Percentiles rank a stretch among this genome's conserved stretches.
These are phyloP conservation scores for Cladosporium sp. DNA, from an alignment of 2,329 filamentous ascomycete genomes.

Conservation along the genomic window DNA sequence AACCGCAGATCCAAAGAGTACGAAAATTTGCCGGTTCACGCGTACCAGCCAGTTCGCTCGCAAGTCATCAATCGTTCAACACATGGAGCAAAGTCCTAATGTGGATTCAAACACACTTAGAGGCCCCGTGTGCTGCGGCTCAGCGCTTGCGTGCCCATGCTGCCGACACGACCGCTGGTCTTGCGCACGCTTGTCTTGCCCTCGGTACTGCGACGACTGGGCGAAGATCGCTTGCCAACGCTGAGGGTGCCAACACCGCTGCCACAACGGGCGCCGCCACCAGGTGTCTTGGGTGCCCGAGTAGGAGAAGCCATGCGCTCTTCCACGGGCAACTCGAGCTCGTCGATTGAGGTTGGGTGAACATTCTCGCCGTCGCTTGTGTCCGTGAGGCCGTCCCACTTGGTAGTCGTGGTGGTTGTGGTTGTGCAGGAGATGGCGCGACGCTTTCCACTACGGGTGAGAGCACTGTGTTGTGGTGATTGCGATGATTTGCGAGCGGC, in stretches of 20 bases:
- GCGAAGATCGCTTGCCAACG: slow-evolving; percentile 49
- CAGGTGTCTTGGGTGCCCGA: slow-evolving; percentile 45
- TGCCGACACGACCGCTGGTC: slow-evolving; percentile 53
- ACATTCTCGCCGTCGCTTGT: slow-evolving; percentile 50
- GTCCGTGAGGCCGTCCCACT: slow-evolving; percentile 44
- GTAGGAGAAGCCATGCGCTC: slow-evolving; percentile 30
- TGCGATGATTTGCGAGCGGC: slow-evolving; percentile 65
- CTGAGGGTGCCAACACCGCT: slow-evolving; percentile 47
- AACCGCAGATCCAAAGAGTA: neutral
- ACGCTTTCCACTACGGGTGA: slow-evolving; percentile 58
- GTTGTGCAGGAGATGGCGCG: slow-evolving; percentile 75
- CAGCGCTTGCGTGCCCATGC: slow-evolving; percentile 36
- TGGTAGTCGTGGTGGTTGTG: slow-evolving; percentile 62
- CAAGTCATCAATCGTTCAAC: slow-evolving; percentile 11
- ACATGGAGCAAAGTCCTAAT: neutral
- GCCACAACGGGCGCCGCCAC: slow-evolving; percentile 38
- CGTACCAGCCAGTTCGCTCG: slow-evolving; percentile 1
- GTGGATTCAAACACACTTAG: slow-evolving; percentile 1
- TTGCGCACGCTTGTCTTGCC: slow-evolving; percentile 52
- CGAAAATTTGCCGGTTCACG: slow-evolving; percentile 4
- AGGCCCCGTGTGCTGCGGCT: slow-evolving; percentile 11
- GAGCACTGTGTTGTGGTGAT: slow-evolving; percentile 64
- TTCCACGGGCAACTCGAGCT: slow-evolving; percentile 26
- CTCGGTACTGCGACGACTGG: slow-evolving; percentile 48
- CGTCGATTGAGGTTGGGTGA: slow-evolving; percentile 29